phyloP scores from a whole-genome alignment of 1,284 basidiomycete genomes.

The Pseudozyma tsukubaensis region DNA sequence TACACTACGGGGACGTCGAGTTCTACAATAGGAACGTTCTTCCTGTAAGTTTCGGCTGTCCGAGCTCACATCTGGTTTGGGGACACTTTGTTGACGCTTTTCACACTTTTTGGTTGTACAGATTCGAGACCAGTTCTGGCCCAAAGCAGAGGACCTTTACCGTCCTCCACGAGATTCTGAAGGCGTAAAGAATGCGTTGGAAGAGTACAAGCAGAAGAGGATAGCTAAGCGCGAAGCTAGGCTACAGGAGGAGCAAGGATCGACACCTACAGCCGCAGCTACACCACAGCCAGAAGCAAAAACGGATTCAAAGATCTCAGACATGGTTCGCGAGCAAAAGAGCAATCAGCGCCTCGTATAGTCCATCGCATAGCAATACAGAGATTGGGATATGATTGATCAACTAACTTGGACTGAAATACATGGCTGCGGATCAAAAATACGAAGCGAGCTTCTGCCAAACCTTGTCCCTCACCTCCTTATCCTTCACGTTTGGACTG shows the following conservation, averaged over 20 bases:
- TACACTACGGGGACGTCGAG: constrained; percentile 83
- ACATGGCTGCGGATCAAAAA: constrained; percentile 12
- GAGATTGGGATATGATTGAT: too few species aligned
- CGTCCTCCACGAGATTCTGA: constrained; percentile 48
- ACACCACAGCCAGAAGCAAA: background rate
- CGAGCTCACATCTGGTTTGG: too few species aligned
- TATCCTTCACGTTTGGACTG: constrained; percentile 30
- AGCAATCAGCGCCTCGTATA: constrained; percentile 20
- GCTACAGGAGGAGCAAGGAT: constrained; percentile 14
- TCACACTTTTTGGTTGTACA: background rate
- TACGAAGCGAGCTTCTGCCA: constrained; percentile 36
- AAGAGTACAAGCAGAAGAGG: constrained; percentile 50
- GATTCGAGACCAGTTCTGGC: constrained; percentile 63
- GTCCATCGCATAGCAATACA: too few species aligned
- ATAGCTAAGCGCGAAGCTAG: constrained; percentile 47
- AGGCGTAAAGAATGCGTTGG: constrained; percentile 47
- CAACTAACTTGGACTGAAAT: too few species aligned
- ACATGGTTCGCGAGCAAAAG: constrained; percentile 16
- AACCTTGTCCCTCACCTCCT: constrained; percentile 14
- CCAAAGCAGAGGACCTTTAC: constrained; percentile 53
- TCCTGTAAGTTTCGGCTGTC: constrained; percentile 79
- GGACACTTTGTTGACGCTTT: too few species aligned
- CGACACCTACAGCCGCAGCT: too few species aligned
- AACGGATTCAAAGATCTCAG: constrained; percentile 7
- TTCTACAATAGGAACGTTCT: constrained; percentile 85